phyloP scores from a whole-genome alignment of 2,329 filamentous ascomycete genomes.

The Botryotinia narcissicola region DNA sequence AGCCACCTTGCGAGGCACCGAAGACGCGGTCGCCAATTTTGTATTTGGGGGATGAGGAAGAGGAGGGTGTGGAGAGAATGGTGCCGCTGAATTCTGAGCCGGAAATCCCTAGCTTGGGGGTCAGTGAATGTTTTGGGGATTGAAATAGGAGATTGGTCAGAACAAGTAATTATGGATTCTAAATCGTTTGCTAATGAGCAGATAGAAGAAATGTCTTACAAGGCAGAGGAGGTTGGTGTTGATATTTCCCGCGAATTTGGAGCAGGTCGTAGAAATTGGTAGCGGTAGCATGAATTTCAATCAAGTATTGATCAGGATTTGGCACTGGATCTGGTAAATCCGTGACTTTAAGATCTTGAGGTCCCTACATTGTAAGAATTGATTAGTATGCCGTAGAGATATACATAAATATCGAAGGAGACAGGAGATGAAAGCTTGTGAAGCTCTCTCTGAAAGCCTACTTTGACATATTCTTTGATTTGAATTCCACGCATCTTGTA shows the following conservation, averaged over 20 bases:
- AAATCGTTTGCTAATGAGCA: not conserved
- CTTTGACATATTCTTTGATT: constrained; percentile 71
- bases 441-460: constrained; percentile 37
- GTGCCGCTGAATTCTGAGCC: constrained; percentile 85
- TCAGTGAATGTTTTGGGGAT: not conserved
- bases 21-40: constrained; percentile 81
- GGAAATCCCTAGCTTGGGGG: constrained; percentile 51
- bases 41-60: constrained; percentile 56
- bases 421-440: constrained; percentile 5
- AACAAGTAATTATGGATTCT: not conserved
- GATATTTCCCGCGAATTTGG: constrained; percentile 94
- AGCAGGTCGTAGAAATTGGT: constrained; percentile 98
- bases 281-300: constrained; percentile 81
- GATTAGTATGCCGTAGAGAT: constrained; percentile 1
- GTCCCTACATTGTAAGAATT: constrained; percentile 52
- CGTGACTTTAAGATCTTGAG: constrained; percentile 73
- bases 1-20: constrained; percentile 81
- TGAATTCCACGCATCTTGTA: constrained; percentile 71
- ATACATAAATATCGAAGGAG: not conserved
- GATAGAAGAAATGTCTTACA: constrained; percentile 45
- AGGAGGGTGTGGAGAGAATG: constrained; percentile 64
- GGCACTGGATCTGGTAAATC: constrained; percentile 73
- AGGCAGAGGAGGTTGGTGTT: constrained; percentile 80
- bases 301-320: constrained; percentile 72
- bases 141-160: no score